Base-by-base conservation (phyloP, 768 basidiomycete species). In the Obba rivulosa region DNA sequence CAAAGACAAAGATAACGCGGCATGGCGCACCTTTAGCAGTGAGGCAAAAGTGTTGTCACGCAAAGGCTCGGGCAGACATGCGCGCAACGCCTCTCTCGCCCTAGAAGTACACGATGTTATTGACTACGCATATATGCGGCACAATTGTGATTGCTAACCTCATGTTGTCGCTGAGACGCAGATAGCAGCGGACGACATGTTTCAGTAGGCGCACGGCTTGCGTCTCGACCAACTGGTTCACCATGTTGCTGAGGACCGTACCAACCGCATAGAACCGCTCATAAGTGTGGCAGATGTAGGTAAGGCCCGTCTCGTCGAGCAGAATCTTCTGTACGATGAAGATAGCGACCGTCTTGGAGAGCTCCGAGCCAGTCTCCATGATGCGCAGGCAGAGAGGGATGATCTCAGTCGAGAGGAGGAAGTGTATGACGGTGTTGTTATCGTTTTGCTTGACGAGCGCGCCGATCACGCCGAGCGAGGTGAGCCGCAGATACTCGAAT, bases 381-480 rank as follows among this genome's bases (percentile, higher is more conserved):
- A 99, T 99, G 45, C 96, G 87, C 43, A 99, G 81, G 65, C 96
- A 99, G 55, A 99, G 86, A 31, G 96, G 96, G 63, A 99, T 99
- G 66, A 99, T 99, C 74, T 99, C 96, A 46, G 96, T 99, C 3
- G 94, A 96, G 39, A 99, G 81, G 37, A 99, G 78, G 76, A 99
- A 99, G 71, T 97, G 95, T 67, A 99, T 98, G 57, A 99, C 96
- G 48, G 95, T 87, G 60, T 85, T 92, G 69, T 99, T 99, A 69
- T 99, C 96, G 64, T 98, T 97, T 92, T 98, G 95, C 91, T 99
- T 99, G 64, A 99, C 96, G 43, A 99, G 81, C 17, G 96, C 96
- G 36, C 96, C 96, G 56, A 99, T 99, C 53, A 99, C 96, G 34
- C 96, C 96, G n/a, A 99, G 81, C 34, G 93, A 96, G 11, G 96